These are phyloP conservation scores for Wickerhamomyces sp. DNA, from an alignment of 1,139 yeast species.

Conservation along the genomic window DNA sequence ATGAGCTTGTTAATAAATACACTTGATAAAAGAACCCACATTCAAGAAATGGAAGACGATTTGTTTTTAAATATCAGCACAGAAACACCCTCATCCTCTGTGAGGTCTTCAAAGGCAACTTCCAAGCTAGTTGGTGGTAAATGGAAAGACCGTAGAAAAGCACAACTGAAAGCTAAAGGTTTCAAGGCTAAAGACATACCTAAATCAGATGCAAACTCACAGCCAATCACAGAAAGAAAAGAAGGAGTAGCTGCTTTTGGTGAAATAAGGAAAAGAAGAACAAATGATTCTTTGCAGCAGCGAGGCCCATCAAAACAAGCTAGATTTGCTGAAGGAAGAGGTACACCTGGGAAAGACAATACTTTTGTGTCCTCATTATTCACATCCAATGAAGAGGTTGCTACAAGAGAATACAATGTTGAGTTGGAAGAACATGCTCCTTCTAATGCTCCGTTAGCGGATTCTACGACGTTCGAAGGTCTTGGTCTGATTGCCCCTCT, in stretches of 20 bases:
- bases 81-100: conserved; percentile 25
- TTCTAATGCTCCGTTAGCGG: conserved; percentile 82
- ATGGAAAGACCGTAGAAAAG: conserved; percentile 75
- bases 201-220: conserved; percentile 34
- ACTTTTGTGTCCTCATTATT: conserved; percentile 72
- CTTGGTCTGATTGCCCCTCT: conserved; percentile 62
- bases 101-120: conserved; percentile 7
- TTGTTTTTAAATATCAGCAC: conserved; percentile 60
- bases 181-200: conserved; percentile 24
- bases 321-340: conserved; percentile 22
- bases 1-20: too few species aligned
- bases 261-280: conserved; percentile 8
- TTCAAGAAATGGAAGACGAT: conserved; percentile 60
- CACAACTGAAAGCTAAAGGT: conserved; percentile 38
- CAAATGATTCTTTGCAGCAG: conserved; percentile 7
- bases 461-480: conserved; percentile 64
- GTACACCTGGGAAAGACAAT: conserved; percentile 19
- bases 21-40: too few species aligned
- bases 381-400: conserved; percentile 59
- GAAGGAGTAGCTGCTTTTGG: neutral
- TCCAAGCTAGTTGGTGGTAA: conserved; percentile 60
- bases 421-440: conserved; percentile 42
- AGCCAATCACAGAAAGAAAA: conserved; percentile 3
- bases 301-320: conserved; percentile 28
- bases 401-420: conserved; percentile 26